Conservation (phyloP, 140 eudicot genomes). For the Flaveria floridana region DNA sequence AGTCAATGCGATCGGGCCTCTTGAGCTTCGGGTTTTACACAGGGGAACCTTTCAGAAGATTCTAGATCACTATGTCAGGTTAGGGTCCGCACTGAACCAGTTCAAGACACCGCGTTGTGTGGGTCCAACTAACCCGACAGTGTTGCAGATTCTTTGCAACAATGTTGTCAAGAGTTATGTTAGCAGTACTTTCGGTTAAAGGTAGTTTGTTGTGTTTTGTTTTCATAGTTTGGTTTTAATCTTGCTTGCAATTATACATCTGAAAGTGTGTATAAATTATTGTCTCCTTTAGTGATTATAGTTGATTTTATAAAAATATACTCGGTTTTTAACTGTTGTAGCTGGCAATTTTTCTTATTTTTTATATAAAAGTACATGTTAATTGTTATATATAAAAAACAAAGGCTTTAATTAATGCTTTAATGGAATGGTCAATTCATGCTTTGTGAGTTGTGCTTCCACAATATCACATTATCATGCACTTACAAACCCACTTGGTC, state of each 20-base stretch:
- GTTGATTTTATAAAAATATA: background rate
- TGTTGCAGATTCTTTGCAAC: slow-evolving; percentile 21
- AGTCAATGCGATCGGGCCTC: slow-evolving; percentile 20
- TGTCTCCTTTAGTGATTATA: background rate
- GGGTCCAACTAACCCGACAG: background rate
- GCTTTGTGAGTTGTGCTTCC: slow-evolving; percentile 30
- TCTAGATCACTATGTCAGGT: slow-evolving; percentile 15
- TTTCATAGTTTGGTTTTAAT: background rate
- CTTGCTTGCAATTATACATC: background rate
- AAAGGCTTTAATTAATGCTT: background rate
- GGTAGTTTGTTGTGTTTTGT: slow-evolving; percentile 6
- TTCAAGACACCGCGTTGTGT: slow-evolving; percentile 18
- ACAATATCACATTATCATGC: slow-evolving; percentile 13
- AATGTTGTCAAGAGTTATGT: slow-evolving; percentile 17
- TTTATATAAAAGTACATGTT: background rate
- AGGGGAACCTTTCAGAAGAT: slow-evolving; percentile 19
- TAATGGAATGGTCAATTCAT: slow-evolving; percentile 12
- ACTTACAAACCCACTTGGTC: background rate
- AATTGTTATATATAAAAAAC: background rate
- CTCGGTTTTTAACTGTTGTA: background rate
- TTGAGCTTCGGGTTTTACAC: slow-evolving; percentile 14
- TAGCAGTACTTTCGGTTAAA: background rate
- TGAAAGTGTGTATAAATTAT: background rate
- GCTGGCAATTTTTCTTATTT: background rate
- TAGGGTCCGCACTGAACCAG: slow-evolving; percentile 18